phyloP scores from a whole-genome alignment of 208 protist species.

The Acanthamoeba triangularis region DNA sequence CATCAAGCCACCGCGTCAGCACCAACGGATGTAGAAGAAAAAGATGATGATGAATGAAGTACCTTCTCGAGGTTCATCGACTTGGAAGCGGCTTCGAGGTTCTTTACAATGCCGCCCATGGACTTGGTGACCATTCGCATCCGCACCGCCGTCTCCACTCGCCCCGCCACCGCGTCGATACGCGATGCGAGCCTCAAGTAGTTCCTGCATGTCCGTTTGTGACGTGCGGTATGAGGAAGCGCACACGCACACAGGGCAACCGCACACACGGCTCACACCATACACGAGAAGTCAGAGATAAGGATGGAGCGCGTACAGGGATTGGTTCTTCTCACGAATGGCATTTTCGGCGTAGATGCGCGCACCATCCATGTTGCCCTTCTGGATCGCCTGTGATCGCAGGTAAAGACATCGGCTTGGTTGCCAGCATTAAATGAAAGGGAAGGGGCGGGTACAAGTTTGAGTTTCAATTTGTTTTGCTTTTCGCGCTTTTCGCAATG shows the following conservation, averaged over 20 bases:
- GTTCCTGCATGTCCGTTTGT: conserved; percentile 89
- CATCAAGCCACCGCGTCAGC: neutral
- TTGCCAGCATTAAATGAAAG: neutral
- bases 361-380: conserved; percentile 98
- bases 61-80: conserved; percentile 95
- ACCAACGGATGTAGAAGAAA: neutral
- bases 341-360: conserved; percentile 99
- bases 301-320: neutral
- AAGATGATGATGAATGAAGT: neutral
- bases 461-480: conserved; percentile 95
- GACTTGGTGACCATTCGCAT: conserved; percentile 95
- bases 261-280: neutral
- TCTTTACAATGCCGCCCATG: conserved; percentile 96
- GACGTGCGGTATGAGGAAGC: too few relatives aligned
- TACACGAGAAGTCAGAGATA: neutral
- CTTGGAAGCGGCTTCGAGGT: conserved; percentile 96
- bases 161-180: conserved; percentile 97
- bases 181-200: conserved; percentile 96
- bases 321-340: conserved; percentile 98
- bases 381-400: conserved; percentile 94
- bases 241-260: neutral
- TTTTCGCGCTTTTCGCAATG: conserved; percentile 97
- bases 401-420: too few relatives aligned
- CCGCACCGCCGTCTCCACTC: conserved; percentile 97
- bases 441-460: conserved; percentile 85